Evolutionary conservation across 176 grass and related monocot genomes (phyloP), one percentile per base, ranked within the genome.

Genomic region (Triticum monococcum): DNA sequence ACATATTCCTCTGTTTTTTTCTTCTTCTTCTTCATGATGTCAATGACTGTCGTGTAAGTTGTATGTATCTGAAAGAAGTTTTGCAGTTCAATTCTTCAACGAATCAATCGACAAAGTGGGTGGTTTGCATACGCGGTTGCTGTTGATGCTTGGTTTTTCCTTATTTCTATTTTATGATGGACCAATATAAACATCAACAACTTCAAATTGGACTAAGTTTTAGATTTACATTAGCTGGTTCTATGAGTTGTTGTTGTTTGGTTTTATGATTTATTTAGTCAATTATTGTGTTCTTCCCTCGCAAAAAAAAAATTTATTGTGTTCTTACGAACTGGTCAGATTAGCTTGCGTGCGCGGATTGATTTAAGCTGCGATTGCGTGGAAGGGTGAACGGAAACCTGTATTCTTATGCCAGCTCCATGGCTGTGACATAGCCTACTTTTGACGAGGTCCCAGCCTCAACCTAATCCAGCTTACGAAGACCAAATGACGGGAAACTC

Each of bases 281-380:
- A 70, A 76, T 37, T 91, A 11, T 76, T 84, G 76, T 4, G 48
- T 57, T 64, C 70, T 81, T 28, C 28, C 28, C 28, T 30, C 28
- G 28, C 28, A 30, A 30, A 30, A 30, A 30, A 28, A 30, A 30
- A 3, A n/a, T n/a, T 69, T 63, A 88, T 69, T 52, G 76, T 4
- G 48, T 57, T 64, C 70, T 81, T 28, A 81, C 60, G 78, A 45
- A 13, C 33, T 13, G 36, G 23, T 73, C 6, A 11, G 16, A 48
- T 28, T 67, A 73, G 85, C 20, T 67, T 85, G 69, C 81, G 86
- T 88, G 89, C 77, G 50, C 23, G 26, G 85, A 68, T 68, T 62
- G 16, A 26, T 68, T 84, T 64, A 13, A 13, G 0, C 7, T 9
- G 45, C 9, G 33, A 48, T 28, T 90, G 35, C 80, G 46, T 69